Evolutionary conservation across 495 filamentous ascomycete species (phyloP), one percentile per base, ranked within the genome.

Genomic region (Clohesyomyces aquaticus): DNA sequence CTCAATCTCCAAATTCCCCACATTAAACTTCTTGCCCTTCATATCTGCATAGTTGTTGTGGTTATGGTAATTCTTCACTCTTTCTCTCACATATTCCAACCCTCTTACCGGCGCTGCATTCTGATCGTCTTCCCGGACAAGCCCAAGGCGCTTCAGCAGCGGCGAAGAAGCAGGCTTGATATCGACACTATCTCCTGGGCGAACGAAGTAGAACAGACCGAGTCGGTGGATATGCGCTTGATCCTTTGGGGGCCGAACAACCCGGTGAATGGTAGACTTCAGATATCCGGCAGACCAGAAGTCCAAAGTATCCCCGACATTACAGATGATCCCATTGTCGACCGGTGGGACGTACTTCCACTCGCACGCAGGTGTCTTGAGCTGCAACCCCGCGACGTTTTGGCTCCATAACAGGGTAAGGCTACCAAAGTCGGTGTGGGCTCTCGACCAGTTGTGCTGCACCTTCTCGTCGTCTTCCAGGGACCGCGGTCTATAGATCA

Each of bases 331-430:
- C 10, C 67, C 67, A 18, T 60, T 63, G 18, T 70, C 66, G 12
- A 68, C 61, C 1, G 71, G 71, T 27, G 66, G 62, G 0, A 73
- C 72, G 49, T 72, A 74, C 49, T 70, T 73, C 71, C 72, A 74
- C 18, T 62, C 54, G 11, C 71, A 68, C 10, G 65, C 35, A 12
- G 52, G 43, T 12, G 61, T 73, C 21, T 76, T 71, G 19, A 84
- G 78, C 68, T 86, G 82, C 42, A 86, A 66, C 8, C 77, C 83
- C 1, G 82, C 83, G 27, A 85, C 73, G 4, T 82, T 81, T 56
- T 85, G 82, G 29, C 80, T 76, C 74, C 83, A 85, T 0, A 84
- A 72, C 18, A 86, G 69, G 0, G 82, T 85, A 8, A 85, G 54
- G 22, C 74, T 79, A 27, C 79, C 80, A 50, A 82, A 80, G 61